Evolutionary conservation across 257 asterid species (phyloP).

Genomic region (Solanum verrucosum): DNA sequence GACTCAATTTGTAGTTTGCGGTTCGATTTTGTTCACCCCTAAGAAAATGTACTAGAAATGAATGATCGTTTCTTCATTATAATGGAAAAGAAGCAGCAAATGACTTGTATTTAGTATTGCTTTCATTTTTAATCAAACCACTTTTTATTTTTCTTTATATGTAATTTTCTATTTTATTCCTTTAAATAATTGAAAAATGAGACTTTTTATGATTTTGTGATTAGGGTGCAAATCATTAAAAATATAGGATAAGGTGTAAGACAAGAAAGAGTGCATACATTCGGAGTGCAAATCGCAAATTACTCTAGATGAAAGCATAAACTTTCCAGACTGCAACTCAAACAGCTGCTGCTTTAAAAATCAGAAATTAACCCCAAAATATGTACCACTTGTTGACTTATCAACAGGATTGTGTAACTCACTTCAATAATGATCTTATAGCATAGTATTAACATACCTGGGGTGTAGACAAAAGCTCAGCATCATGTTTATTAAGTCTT

Average conservation of each 20-base stretch:
- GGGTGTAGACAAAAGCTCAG: constrained; percentile 61
- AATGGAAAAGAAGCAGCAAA: background rate
- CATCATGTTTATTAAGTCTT: constrained; percentile 68
- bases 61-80: background rate
- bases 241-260: background rate
- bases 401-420: background rate
- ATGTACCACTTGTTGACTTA: background rate
- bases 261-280: background rate
- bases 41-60: background rate
- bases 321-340: background rate
- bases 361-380: background rate
- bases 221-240: background rate
- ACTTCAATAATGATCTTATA: background rate
- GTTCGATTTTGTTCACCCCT: background rate
- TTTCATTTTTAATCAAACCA: too few species aligned
- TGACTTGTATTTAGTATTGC: background rate
- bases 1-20: background rate
- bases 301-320: background rate
- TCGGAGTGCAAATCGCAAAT: background rate
- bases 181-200: background rate
- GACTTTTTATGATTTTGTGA: background rate
- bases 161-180: background rate
- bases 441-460: constrained; percentile 45
- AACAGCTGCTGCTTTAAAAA: background rate
- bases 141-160: background rate